A percentile compares a stretch with the other conserved stretches of the same genome.
Conservation (phyloP, 2,329 filamentous ascomycete species). For the Fusarium caatingaense region DNA sequence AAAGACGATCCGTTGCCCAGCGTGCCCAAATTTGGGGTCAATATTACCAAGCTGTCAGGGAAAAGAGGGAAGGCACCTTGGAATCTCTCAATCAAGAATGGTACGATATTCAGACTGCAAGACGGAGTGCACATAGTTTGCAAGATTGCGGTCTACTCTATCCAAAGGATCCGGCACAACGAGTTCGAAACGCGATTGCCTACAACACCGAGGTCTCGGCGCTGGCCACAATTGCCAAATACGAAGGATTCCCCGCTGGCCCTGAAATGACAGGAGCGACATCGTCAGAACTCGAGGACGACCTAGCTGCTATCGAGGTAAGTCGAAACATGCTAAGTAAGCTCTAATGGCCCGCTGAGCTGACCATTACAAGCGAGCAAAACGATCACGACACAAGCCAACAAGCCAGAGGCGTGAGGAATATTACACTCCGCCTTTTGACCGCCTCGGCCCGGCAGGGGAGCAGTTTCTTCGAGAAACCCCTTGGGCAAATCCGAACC, state of each 20-base stretch:
- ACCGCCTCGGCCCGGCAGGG: slow-evolving; percentile 72
- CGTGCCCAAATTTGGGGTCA: slow-evolving; percentile 89
- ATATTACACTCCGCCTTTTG: slow-evolving; percentile 61
- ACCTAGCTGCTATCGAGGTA: slow-evolving; percentile 90
- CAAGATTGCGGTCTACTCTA: slow-evolving; percentile 86
- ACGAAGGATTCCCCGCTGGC: slow-evolving; percentile 96
- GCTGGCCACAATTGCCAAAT: slow-evolving; percentile 89
- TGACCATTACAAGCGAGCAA: slow-evolving; percentile 49
- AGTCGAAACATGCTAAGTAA: slow-evolving; percentile 30
- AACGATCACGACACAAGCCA: slow-evolving; percentile 53
- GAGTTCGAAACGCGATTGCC: slow-evolving; percentile 84
- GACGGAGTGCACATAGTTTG: slow-evolving; percentile 82
- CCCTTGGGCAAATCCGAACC: slow-evolving; percentile 91
- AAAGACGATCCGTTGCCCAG: slow-evolving; percentile 81
- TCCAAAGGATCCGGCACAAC: slow-evolving; percentile 78
- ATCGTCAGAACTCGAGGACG: slow-evolving; percentile 80
- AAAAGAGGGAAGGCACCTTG: slow-evolving; percentile 82
- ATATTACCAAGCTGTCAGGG: slow-evolving; percentile 87
- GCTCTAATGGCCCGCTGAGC: slow-evolving; percentile 38
- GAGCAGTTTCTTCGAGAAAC: slow-evolving; percentile 91
- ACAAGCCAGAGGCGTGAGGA: slow-evolving; percentile 58
- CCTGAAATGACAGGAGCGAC: slow-evolving; percentile 82
- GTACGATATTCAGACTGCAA: slow-evolving; percentile 91
- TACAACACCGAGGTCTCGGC: slow-evolving; percentile 97
- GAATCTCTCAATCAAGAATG: slow-evolving; percentile 88